These are phyloP conservation scores for Chenopodium suecicum DNA, from an alignment of 148 eudicot genomes.

Conservation along the genomic window DNA sequence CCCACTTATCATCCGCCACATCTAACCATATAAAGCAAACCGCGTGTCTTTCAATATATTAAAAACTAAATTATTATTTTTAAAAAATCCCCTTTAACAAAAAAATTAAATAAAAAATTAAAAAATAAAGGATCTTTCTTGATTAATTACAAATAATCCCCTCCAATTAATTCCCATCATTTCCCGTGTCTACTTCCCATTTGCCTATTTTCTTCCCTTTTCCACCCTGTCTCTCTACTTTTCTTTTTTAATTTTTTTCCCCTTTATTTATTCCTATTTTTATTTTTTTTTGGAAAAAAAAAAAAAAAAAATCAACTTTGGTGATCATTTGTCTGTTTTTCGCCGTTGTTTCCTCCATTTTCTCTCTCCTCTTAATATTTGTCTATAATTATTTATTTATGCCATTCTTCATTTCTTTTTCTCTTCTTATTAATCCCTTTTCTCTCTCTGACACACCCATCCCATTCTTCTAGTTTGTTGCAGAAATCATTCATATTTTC, in stretches of 20 bases:
- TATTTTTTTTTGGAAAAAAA: background rate
- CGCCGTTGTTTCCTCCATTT: constrained; percentile 22
- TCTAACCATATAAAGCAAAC: background rate
- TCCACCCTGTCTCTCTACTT: background rate
- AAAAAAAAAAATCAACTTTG: background rate
- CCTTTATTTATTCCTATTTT: background rate
- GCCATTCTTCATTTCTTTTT: constrained; percentile 6
- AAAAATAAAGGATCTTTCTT: background rate
- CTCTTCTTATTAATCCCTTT: constrained; percentile 13
- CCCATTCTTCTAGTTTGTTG: constrained; percentile 10
- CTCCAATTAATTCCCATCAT: background rate
- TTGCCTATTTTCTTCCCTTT: background rate
- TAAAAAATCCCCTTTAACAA: too few species aligned
- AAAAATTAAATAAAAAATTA: too few species aligned
- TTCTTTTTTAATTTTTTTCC: background rate
- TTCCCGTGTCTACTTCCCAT: background rate
- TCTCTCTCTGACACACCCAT: constrained; percentile 4
- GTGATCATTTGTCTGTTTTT: constrained; percentile 12
- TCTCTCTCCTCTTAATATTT: background rate
- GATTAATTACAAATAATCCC: background rate
- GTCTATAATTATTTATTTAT: constrained; percentile 16
- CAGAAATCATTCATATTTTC: background rate
- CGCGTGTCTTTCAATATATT: background rate
- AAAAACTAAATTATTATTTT: too few species aligned
- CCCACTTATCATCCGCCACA: constrained; percentile 2